Base-by-base conservation (phyloP, 2,329 filamentous ascomycete genomes). In the Neospermospora avenae region DNA sequence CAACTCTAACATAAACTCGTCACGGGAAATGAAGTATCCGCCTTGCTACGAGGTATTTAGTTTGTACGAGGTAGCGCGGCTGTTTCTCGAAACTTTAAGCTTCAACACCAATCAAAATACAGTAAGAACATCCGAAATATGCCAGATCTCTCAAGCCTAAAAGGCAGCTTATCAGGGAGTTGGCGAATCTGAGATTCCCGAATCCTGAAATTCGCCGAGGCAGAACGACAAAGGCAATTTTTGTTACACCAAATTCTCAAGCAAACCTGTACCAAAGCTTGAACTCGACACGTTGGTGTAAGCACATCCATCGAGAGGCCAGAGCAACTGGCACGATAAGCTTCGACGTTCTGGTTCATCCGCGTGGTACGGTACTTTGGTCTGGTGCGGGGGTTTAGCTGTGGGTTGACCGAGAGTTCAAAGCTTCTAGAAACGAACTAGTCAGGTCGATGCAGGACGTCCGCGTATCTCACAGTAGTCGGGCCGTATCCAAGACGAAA, bases 371-470 rank as follows among this genome's bases (percentile, higher is more conserved):
- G 3, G 14, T 44, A 31, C 11, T 55, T 28, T 35, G 28, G 20
- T 34, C 22, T 31, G 35, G 42, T 31, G 28, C 28, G 28, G 28
- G 11, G 54, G 31, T 16, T 10, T 28, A 28, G 14, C 14, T 45
- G 51, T 41, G 52, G 52, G 46, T 20, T 42, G 41, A 28, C 46
- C 45, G 31, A 57, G 59, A 34, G 54, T 45, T 57, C 62, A 62
- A 64, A 49, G 59, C 24, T 64, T 65, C 64, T 64, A 18, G 64
- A 65, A 65, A 48, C 2, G n/a, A 35, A 20, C 59, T 57, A 54
- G 55, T 28, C 25, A 31, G 11, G 54, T 54, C 44, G 48, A 20
- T 28, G 10, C 18, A 39, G 35, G 49, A n/a, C 31, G 35, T 37
- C 18, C 14, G 35, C 45, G 35, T 35, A n/a, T 51, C 24, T 11